Evolutionary conservation across 192 early-diverging fungal genomes (phyloP).

Genomic region (Umbelopsis sp.): DNA sequence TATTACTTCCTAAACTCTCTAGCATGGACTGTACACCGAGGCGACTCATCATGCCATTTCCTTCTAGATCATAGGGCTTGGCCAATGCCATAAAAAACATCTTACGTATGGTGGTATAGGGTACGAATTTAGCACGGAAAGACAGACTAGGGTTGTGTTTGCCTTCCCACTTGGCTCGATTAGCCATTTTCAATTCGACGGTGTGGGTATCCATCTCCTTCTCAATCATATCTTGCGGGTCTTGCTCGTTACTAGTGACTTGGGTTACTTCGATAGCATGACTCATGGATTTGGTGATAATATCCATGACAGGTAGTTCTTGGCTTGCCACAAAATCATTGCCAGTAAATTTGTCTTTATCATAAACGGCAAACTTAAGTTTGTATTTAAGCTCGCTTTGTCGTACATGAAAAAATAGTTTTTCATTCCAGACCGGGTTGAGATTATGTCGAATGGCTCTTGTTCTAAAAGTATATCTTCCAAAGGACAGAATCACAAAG

Average conservation of each 20-base stretch:
- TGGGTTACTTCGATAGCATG: neutral
- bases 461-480: conserved; percentile 70
- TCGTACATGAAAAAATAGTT: conserved; percentile 61
- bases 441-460: conserved; percentile 63
- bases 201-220: conserved; percentile 47
- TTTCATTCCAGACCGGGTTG: conserved; percentile 78
- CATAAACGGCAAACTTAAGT: conserved; percentile 66
- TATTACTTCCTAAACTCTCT: conserved; percentile 66
- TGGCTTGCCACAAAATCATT: conserved; percentile 66
- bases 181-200: conserved; percentile 40
- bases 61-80: conserved; percentile 62
- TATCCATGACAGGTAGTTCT: conserved; percentile 46
- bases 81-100: conserved; percentile 74
- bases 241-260: neutral
- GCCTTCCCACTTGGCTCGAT: conserved; percentile 39
- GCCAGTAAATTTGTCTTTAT: conserved; percentile 70
- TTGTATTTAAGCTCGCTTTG: conserved; percentile 42
- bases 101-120: conserved; percentile 60
- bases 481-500: conserved; percentile 75
- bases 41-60: conserved; percentile 58
- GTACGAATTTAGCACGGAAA: conserved; percentile 65
- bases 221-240: conserved; percentile 10
- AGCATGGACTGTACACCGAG: conserved; percentile 71
- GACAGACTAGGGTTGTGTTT: conserved; percentile 47
- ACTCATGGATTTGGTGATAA: conserved; percentile 49